A percentile compares a stretch with the other conserved stretches of the same genome.
These are phyloP conservation scores for Phytophthora ramorum DNA, from an alignment of 352 stramenopile genomes.

Conservation along the genomic window DNA sequence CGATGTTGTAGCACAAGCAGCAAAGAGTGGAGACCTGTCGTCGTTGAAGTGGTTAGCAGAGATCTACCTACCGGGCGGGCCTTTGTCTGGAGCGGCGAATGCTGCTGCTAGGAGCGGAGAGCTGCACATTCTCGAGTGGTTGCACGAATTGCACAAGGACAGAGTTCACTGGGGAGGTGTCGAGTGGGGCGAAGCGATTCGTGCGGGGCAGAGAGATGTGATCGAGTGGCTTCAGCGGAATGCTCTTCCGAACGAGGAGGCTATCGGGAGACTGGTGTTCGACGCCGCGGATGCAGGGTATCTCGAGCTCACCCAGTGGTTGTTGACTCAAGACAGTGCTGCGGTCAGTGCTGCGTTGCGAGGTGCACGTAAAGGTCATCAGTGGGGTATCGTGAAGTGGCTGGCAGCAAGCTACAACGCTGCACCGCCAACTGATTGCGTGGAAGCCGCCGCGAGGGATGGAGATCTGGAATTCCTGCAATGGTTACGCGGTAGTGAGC, in stretches of 20 bases:
- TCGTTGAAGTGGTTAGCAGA: conserved; percentile 22
- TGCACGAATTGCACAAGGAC: conserved; percentile 9
- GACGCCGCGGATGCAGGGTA: conserved; percentile 12
- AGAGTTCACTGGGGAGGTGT: conserved; percentile 31
- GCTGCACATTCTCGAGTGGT: conserved; percentile 20
- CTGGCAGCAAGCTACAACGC: conserved; percentile 12
- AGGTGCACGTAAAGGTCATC: conserved; percentile 16
- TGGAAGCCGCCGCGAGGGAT: conserved; percentile 18
- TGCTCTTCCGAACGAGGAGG: conserved; percentile 13
- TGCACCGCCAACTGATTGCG: conserved; percentile 2
- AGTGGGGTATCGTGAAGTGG: conserved; percentile 22
- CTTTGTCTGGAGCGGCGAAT: conserved; percentile 15
- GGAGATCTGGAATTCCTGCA: conserved; percentile 23
- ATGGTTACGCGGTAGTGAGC: conserved; percentile 11
- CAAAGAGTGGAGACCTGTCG: conserved; percentile 14
- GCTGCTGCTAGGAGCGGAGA: conserved; percentile 25
- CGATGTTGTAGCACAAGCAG: conserved; percentile 6
- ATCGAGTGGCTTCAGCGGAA: conserved; percentile 24
- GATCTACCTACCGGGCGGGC: conserved; percentile 8
- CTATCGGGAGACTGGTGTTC: conserved; percentile 10
- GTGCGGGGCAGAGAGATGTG: conserved; percentile 6
- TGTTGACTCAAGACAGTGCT: conserved; percentile 3
- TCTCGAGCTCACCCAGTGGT: conserved; percentile 22
- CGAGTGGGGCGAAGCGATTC: conserved; percentile 29
- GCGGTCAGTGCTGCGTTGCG: conserved; percentile 16